Conservation (phyloP, 495 filamentous ascomycete genomes). For the Hypoxylon subgilvum region DNA sequence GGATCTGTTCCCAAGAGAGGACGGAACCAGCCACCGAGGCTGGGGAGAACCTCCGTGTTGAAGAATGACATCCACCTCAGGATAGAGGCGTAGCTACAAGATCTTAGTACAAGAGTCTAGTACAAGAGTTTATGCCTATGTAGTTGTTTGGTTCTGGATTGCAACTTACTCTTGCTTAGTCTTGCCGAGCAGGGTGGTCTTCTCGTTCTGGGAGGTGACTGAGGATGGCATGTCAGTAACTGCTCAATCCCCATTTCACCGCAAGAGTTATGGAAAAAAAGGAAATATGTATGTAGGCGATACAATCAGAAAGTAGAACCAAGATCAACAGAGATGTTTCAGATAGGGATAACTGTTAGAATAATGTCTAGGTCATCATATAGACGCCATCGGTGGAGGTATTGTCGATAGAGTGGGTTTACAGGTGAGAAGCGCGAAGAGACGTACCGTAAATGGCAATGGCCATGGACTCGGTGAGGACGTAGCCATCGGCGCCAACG, state of each 20-base stretch:
- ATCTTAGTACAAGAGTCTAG: constrained; percentile 28
- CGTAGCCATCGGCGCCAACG: constrained; percentile 88
- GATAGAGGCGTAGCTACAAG: constrained; percentile 81
- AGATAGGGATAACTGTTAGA: constrained; percentile 99
- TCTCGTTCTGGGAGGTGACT: constrained; percentile 99
- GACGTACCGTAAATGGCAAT: constrained; percentile 96
- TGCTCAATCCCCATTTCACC: constrained; percentile 34
- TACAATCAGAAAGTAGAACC: constrained; percentile 64
- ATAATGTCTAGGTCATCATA: constrained; percentile 80
- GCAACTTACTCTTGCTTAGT: constrained; percentile 91
- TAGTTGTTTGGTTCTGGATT: neutral
- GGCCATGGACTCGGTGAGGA: constrained; percentile 86
- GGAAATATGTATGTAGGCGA: constrained; percentile 15
- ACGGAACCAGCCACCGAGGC: constrained; percentile 82
- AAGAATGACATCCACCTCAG: constrained; percentile 90
- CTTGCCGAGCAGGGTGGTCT: constrained; percentile 97
- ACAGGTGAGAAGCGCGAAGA: constrained; percentile 6
- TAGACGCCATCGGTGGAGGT: constrained; percentile 38
- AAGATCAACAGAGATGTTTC: constrained; percentile 83
- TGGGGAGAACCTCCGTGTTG: constrained; percentile 80
- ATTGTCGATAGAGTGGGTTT: constrained; percentile 6
- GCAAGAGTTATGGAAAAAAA: constrained; percentile 8
- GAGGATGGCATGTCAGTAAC: constrained; percentile 45
- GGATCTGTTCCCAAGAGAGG: constrained; percentile 79
- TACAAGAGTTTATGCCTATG: neutral